Evolutionary conservation across 2,329 filamentous ascomycete genomes (phyloP).

Genomic region (Ophiostoma piceae): DNA sequence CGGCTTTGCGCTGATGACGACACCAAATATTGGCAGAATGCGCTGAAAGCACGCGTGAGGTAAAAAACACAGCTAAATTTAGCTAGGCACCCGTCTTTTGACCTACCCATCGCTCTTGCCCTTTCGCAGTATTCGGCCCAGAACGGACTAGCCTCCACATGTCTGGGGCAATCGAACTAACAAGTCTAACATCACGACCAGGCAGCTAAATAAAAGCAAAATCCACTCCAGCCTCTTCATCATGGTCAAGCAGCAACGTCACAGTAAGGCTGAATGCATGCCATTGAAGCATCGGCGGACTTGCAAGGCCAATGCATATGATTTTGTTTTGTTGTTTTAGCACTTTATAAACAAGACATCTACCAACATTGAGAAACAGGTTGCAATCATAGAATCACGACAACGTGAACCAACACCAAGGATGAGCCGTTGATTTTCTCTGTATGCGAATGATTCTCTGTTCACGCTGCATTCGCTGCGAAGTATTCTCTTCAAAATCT

Average conservation of each 20-base stretch:
- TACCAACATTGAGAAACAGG: background rate
- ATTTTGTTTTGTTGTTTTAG: too few relatives aligned
- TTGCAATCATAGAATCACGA: background rate
- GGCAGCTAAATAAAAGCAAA: slow-evolving; percentile 1
- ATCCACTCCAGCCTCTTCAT: background rate
- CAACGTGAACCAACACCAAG: background rate
- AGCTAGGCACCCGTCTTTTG: slow-evolving; percentile 1
- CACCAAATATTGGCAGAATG: background rate
- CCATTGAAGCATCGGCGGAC: background rate
- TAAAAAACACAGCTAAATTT: background rate
- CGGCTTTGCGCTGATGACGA: slow-evolving; percentile 1
- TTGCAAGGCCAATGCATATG: background rate
- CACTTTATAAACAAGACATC: background rate
- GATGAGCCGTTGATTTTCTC: background rate
- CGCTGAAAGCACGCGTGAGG: background rate
- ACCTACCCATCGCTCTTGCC: background rate
- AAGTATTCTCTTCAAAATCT: background rate
- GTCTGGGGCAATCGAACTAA: background rate
- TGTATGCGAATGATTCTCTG: background rate
- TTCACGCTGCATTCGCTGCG: background rate
- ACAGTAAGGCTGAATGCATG: background rate
- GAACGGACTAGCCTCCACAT: background rate
- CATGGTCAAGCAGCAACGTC: background rate
- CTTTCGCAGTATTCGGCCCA: slow-evolving; percentile 4
- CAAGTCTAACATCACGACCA: background rate